phyloP scores from a whole-genome alignment of 768 basidiomycete species.

The Leucocoprinus sp. region DNA sequence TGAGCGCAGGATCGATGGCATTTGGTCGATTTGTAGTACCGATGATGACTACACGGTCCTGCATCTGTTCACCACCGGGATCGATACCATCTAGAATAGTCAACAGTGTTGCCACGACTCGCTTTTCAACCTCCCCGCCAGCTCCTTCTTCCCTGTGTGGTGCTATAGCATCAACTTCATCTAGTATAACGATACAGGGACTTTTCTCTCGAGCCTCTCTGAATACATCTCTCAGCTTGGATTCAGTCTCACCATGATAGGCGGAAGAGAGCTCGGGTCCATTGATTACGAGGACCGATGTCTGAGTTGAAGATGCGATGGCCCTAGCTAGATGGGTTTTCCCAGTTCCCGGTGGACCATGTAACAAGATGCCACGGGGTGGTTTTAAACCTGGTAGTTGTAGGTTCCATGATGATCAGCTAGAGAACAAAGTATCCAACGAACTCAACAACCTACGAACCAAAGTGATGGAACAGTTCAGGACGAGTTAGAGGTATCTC shows the following conservation, averaged over 20 bases:
- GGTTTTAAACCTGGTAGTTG: slow-evolving; percentile 67
- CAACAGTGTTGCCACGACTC: slow-evolving; percentile 90
- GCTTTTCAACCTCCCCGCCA: slow-evolving; percentile 91
- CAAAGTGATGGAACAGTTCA: slow-evolving; percentile 27
- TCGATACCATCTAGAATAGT: slow-evolving; percentile 93
- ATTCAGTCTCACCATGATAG: slow-evolving; percentile 96
- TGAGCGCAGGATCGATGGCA: slow-evolving; percentile 87
- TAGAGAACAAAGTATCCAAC: slow-evolving; percentile 3
- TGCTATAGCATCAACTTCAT: slow-evolving; percentile 93
- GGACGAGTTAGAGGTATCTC: slow-evolving; percentile 26
- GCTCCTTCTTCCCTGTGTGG: slow-evolving; percentile 84
- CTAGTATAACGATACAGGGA: slow-evolving; percentile 90
- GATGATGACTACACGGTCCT: slow-evolving; percentile 79
- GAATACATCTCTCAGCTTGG: slow-evolving; percentile 84
- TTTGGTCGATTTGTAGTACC: slow-evolving; percentile 95
- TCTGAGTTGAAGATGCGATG: slow-evolving; percentile 80
- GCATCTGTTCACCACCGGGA: slow-evolving; percentile 33
- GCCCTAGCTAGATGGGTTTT: slow-evolving; percentile 96
- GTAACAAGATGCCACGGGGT: slow-evolving; percentile 89
- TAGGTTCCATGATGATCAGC: slow-evolving; percentile 5
- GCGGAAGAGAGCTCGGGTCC: slow-evolving; percentile 93
- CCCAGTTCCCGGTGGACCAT: slow-evolving; percentile 96
- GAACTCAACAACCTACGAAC: slow-evolving; percentile 15
- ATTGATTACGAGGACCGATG: slow-evolving; percentile 88
- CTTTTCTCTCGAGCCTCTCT: slow-evolving; percentile 70